Percentiles rank a stretch among this genome's conserved stretches.
Conservation (phyloP, 2,329 filamentous ascomycete genomes). For the Hypoxylon sp. region DNA sequence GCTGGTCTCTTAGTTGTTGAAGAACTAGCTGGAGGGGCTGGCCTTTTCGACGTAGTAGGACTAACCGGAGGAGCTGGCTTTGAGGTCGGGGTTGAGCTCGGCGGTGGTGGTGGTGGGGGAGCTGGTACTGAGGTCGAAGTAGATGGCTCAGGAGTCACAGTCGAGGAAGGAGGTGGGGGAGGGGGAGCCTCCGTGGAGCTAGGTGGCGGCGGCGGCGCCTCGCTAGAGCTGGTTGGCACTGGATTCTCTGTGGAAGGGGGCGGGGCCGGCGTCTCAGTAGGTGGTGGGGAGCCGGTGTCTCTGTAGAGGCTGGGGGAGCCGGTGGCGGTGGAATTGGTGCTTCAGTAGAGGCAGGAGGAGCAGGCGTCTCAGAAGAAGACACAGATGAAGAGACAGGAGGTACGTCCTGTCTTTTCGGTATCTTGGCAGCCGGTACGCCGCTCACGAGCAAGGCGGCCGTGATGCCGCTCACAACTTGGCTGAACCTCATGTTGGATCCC, state of each 20-base stretch:
- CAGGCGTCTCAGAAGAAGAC: constrained; percentile 13
- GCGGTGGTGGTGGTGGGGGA: no score
- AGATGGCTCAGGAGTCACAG: background rate
- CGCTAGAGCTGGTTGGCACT: background rate
- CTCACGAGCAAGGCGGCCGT: constrained; percentile 47
- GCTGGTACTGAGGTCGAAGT: constrained; percentile 4
- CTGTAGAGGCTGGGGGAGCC: constrained; percentile 6
- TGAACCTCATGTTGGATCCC: constrained; percentile 47
- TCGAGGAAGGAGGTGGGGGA: background rate
- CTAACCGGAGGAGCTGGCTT: background rate
- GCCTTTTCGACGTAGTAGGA: background rate
- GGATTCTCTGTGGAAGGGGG: constrained; percentile 8
- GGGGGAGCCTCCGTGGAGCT: constrained; percentile 4
- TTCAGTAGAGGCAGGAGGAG: constrained; percentile 28
- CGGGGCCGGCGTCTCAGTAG: background rate
- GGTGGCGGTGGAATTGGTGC: constrained; percentile 18
- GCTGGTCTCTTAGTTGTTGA: background rate
- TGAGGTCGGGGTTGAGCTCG: background rate
- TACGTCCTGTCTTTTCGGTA: constrained; percentile 42
- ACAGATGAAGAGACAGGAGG: constrained; percentile 12
- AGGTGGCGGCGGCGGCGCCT: background rate
- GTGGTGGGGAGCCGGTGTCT: constrained; percentile 4
- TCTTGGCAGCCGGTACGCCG: constrained; percentile 40
- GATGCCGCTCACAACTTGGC: constrained; percentile 42
- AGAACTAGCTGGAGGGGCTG: background rate